These are phyloP conservation scores for Pueraria montana DNA, from an alignment of 306 rosid species.

Conservation along the genomic window DNA sequence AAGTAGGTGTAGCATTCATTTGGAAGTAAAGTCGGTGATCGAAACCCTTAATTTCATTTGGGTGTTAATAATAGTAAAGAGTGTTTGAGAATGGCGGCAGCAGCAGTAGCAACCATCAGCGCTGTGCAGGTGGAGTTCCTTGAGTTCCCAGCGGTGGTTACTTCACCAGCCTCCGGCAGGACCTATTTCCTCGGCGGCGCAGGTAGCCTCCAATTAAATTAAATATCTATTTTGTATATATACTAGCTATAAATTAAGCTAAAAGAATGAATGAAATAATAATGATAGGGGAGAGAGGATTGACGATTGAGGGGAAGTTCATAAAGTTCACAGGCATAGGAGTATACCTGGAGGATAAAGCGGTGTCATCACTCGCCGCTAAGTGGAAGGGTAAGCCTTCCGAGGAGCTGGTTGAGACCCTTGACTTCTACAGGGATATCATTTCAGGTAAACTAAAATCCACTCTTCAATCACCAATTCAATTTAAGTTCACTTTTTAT, in stretches of 20 bases:
- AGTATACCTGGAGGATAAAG: conserved; percentile 76
- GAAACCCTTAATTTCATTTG: too few species aligned
- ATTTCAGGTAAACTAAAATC: conserved; percentile 59
- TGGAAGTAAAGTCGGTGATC: too few species aligned
- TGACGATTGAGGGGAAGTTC: conserved; percentile 69
- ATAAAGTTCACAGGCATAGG: conserved; percentile 87
- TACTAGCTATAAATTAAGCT: too few species aligned
- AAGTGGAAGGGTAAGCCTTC: conserved; percentile 78
- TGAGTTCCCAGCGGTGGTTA: conserved; percentile 42
- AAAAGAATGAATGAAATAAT: too few species aligned
- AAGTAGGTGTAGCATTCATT: too few species aligned
- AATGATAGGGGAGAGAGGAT: conserved; percentile 70
- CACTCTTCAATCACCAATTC: too few species aligned
- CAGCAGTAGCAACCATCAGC: conserved; percentile 45
- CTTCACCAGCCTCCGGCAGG: conserved; percentile 30
- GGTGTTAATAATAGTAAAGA: too few species aligned
- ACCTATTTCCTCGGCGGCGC: conserved; percentile 54
- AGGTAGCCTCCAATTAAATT: not conserved
- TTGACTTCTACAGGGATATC: conserved; percentile 73
- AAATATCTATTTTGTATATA: too few species aligned
- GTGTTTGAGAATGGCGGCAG: conserved; percentile 23
- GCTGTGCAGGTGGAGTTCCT: conserved; percentile 44
- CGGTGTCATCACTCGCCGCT: conserved; percentile 62
- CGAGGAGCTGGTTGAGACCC: conserved; percentile 58
- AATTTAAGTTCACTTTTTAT: too few species aligned